These are phyloP conservation scores for Shiraia sp. DNA, from an alignment of 2,329 filamentous ascomycete genomes.

Conservation along the genomic window DNA sequence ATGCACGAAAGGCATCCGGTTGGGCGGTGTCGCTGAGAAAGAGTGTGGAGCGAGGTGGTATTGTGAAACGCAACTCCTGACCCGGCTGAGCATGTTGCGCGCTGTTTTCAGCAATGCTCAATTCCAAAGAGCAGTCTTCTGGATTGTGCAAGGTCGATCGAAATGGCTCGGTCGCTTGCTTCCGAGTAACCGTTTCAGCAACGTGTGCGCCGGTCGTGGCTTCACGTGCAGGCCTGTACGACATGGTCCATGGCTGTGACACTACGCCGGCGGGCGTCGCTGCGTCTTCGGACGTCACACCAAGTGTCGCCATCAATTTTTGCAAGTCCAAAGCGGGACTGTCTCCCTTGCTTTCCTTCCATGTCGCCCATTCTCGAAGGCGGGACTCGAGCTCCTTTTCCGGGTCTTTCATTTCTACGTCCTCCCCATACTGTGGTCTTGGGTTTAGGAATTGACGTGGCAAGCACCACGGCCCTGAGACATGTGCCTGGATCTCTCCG, in stretches of 20 bases:
- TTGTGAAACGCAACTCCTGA: constrained; percentile 39
- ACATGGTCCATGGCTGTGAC: constrained; percentile 31
- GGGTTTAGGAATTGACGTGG: constrained; percentile 25
- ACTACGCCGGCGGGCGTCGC: constrained; percentile 15
- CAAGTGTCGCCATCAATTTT: constrained; percentile 41
- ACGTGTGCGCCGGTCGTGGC: constrained; percentile 9
- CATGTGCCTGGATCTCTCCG: constrained; percentile 36
- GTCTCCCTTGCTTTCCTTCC: constrained; percentile 25
- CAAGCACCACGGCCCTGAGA: constrained; percentile 30
- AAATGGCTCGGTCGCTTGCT: constrained; percentile 26
- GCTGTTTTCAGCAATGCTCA: constrained; percentile 23
- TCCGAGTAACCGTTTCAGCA: constrained; percentile 7
- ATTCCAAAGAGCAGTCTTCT: constrained; percentile 22
- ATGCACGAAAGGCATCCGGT: constrained; percentile 41
- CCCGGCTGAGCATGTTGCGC: constrained; percentile 6
- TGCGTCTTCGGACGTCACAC: constrained; percentile 24
- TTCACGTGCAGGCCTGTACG: constrained; percentile 25
- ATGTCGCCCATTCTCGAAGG: constrained; percentile 34
- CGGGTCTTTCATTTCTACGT: constrained; percentile 23
- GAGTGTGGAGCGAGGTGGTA: constrained; percentile 56
- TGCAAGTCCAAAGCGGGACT: constrained; percentile 35
- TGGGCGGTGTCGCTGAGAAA: constrained; percentile 54
- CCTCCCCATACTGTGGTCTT: constrained; percentile 17
- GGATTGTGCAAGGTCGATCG: constrained; percentile 37
- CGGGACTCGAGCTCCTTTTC: constrained; percentile 35